Conservation (phyloP, 768 basidiomycete species). For the Lyophyllum shimeji region DNA sequence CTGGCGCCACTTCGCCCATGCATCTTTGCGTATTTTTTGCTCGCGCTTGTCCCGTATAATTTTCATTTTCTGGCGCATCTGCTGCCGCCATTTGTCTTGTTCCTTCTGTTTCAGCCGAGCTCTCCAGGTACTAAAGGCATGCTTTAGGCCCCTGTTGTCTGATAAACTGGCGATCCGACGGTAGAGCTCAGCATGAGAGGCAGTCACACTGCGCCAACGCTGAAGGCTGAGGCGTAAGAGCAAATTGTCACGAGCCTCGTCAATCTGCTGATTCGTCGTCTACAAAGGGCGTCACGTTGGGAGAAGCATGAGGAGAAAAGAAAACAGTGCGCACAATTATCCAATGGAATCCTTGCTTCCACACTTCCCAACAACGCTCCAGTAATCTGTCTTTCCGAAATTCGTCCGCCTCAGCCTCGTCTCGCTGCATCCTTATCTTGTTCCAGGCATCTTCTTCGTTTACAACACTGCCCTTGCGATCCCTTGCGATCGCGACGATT, state of each 20-base stretch:
- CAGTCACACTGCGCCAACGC: conserved; percentile 54
- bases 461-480: conserved; percentile 48
- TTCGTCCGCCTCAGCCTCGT: conserved; percentile 69
- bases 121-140: conserved; percentile 53
- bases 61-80: conserved; percentile 74
- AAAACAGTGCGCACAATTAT: conserved; percentile 61
- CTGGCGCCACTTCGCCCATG: conserved; percentile 70
- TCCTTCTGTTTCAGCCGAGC: conserved; percentile 50
- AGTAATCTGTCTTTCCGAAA: conserved; percentile 64
- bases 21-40: conserved; percentile 48
- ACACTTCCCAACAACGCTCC: conserved; percentile 73
- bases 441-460: conserved; percentile 80
- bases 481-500: conserved; percentile 30
- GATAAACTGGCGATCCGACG: conserved; percentile 43
- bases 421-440: conserved; percentile 66
- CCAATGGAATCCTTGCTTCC: conserved; percentile 73
- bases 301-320: not conserved
- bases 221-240: conserved; percentile 58
- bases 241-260: conserved; percentile 65
- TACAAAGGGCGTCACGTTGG: conserved; percentile 26
- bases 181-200: conserved; percentile 36
- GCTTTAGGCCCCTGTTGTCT: conserved; percentile 42
- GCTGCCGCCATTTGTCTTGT: conserved; percentile 61
- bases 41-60: conserved; percentile 57
- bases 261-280: conserved; percentile 73